Evolutionary conservation across 208 protist species (phyloP).

Genomic region (Crithidia sp.): DNA sequence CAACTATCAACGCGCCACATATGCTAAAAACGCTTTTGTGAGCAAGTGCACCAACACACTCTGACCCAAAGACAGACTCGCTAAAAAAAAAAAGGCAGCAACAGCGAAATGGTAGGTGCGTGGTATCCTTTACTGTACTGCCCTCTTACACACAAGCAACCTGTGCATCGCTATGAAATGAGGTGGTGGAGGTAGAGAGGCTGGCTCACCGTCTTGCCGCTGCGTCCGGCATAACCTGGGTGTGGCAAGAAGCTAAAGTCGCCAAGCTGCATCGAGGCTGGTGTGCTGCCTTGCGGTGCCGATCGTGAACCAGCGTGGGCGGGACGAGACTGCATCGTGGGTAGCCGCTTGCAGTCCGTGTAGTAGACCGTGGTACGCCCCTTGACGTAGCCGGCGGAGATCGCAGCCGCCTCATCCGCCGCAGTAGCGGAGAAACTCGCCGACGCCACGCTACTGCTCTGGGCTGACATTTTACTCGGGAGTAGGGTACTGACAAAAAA

Average conservation of each 20-base stretch:
- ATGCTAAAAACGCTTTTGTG: too few species aligned
- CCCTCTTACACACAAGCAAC: too few species aligned
- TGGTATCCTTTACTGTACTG: too few species aligned
- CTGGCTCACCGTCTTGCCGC: conserved; percentile 42
- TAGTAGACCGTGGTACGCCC: conserved; percentile 46
- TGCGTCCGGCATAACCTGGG: conserved; percentile 51
- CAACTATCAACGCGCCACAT: too few species aligned
- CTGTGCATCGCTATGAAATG: conserved; percentile 6
- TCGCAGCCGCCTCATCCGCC: conserved; percentile 25
- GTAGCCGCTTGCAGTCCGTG: conserved; percentile 44
- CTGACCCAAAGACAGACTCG: too few species aligned
- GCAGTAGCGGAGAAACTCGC: not conserved
- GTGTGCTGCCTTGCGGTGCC: not conserved
- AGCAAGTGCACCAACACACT: too few species aligned
- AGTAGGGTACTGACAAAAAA: too few species aligned
- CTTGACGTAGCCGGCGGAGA: conserved; percentile 22
- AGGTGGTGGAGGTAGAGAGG: conserved; percentile 66
- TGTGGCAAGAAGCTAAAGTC: conserved; percentile 70
- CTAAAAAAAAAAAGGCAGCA: too few species aligned
- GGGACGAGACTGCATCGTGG: not conserved
- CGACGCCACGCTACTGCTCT: not conserved
- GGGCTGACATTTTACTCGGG: not conserved
- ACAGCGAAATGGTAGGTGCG: too few species aligned
- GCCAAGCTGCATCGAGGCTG: conserved; percentile 22
- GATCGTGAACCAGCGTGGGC: not conserved